Evolutionary conservation across 2,329 filamentous ascomycete genomes (phyloP), one percentile per base, ranked within the genome.

Genomic region (Daldinia sp.): DNA sequence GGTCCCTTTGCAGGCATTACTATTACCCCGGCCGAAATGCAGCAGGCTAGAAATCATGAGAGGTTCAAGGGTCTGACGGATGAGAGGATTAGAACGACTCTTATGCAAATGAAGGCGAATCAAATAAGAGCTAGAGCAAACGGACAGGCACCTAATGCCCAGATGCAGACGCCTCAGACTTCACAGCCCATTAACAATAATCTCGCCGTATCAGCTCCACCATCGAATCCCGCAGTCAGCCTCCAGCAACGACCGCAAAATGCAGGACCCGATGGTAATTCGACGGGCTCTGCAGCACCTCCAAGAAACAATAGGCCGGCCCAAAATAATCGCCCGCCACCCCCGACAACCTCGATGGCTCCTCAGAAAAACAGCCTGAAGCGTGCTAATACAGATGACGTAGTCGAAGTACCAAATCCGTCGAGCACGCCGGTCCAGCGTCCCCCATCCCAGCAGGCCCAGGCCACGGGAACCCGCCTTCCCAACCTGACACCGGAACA

Each of bases 371-470:
- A 76, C 30, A 65, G 66, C 48, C 76, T 84, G 41, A 86, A 87
- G 75, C 81, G 84, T 1, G 76, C 82, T 3, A 83, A 76, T 52
- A 74, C 77, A 3, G 83, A 85, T 21, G 83, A 85, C 47, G 62
- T 69, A 23, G 66, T 70, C 7, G 74, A 76, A 52, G 68, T 68
- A 19, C 59, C 68, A 4, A 70, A 69, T 43, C 53, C 68, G 1
- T 62, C 72, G 9, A 61, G 37, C 17, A 64, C 63, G 3, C 63
- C 72, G 5, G 48, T 64, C 4, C 74, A 75, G 48, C 73, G 75
- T 37, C 69, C 74, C 4, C 54, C 58, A 5, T 72, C 74, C 15
- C 76, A 77, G 50, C 74, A 75, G 50, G 57, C 61, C 15, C 71
- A 72, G 41, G 55, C 52, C n/a, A 48, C 66, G 61, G 27, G 52